Evolutionary conservation across 805 yeast species (phyloP).

Genomic region (Wickerhamiella lipophila): DNA sequence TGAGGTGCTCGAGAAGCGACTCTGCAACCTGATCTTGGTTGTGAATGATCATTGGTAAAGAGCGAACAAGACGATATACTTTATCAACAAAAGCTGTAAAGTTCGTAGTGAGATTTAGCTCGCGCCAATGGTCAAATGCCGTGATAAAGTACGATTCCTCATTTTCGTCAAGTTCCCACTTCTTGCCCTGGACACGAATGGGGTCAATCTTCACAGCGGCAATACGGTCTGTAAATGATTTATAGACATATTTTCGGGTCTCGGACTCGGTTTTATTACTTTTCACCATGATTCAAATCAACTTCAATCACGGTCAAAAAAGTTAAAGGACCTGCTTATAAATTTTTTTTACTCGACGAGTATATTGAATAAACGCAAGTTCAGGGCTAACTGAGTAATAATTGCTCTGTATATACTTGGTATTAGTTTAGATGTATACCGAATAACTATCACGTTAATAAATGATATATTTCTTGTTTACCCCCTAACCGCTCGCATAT

Average conservation of each 20-base stretch:
- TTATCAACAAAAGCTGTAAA: slow-evolving; percentile 52
- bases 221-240: slow-evolving; percentile 72
- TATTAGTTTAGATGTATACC: too few relatives aligned
- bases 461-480: too few relatives aligned
- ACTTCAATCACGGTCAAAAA: not conserved
- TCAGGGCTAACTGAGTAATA: too few relatives aligned
- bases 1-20: slow-evolving; percentile 36
- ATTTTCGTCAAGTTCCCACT: slow-evolving; percentile 18
- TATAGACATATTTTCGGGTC: slow-evolving; percentile 28
- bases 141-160: slow-evolving; percentile 60
- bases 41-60: slow-evolving; percentile 69
- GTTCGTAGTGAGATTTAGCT: slow-evolving; percentile 61
- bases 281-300: not conserved
- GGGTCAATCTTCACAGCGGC: slow-evolving; percentile 80
- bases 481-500: too few relatives aligned
- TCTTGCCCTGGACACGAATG: slow-evolving; percentile 25
- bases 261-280: slow-evolving; percentile 10
- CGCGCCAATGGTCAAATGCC: slow-evolving; percentile 76
- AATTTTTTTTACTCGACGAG: slow-evolving; percentile 1
- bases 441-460: too few relatives aligned
- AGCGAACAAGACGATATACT: slow-evolving; percentile 43
- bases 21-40: slow-evolving; percentile 54
- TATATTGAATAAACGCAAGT: not conserved
- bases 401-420: too few relatives aligned
- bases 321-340: slow-evolving; percentile 2